These are phyloP conservation scores for Pezicula radicicola DNA, from an alignment of 2,329 filamentous ascomycete species.

Conservation along the genomic window DNA sequence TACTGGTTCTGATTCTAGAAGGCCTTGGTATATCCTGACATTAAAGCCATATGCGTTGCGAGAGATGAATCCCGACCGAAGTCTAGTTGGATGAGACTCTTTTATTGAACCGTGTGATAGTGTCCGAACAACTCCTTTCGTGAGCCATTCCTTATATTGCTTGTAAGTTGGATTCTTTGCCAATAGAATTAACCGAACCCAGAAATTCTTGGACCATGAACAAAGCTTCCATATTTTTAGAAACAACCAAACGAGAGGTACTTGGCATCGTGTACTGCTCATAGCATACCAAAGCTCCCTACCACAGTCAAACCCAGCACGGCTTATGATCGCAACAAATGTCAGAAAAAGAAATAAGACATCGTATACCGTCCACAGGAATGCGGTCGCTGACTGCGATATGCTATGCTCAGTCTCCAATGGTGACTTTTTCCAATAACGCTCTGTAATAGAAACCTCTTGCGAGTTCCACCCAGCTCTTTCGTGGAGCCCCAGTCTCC, in stretches of 20 bases:
- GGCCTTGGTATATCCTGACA: neutral
- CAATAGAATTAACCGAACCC: conserved; percentile 17
- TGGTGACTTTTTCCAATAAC: neutral
- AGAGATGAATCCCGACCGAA: conserved; percentile 6
- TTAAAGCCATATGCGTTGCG: neutral
- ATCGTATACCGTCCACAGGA: conserved; percentile 12
- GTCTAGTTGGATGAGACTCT: conserved; percentile 1
- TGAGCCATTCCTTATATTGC: conserved; percentile 7
- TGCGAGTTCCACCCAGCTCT: neutral
- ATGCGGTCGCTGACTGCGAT: neutral
- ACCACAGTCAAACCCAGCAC: conserved; percentile 32
- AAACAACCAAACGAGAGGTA: conserved; percentile 20
- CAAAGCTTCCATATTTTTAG: conserved; percentile 31
- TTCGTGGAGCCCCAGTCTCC: neutral
- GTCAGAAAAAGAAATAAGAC: conserved; percentile 27
- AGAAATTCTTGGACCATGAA: conserved; percentile 28
- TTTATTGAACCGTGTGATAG: conserved; percentile 5
- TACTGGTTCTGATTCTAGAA: neutral
- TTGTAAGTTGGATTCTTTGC: conserved; percentile 6
- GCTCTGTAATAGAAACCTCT: neutral
- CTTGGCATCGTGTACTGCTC: conserved; percentile 21
- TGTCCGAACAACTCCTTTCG: conserved; percentile 1
- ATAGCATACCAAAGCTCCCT: conserved; percentile 33
- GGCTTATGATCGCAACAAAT: conserved; percentile 32
- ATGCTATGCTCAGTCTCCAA: conserved; percentile 3